These are phyloP conservation scores for Coemansia sp. DNA, from an alignment of 192 early-diverging fungal genomes.

Conservation along the genomic window DNA sequence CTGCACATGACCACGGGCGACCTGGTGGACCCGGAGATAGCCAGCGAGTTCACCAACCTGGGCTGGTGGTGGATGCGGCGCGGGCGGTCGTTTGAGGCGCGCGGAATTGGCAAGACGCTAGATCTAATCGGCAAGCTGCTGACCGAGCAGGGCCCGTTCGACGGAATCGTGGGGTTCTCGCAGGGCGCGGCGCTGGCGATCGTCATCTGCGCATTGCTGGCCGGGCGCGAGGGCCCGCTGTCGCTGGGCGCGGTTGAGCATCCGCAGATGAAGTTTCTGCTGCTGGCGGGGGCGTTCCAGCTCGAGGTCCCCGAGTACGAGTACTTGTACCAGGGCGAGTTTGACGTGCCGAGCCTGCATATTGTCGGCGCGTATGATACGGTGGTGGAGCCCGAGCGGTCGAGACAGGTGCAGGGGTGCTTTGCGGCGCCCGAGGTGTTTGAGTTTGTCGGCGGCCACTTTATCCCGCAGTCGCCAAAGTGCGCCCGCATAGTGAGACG, in stretches of 20 bases:
- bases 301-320: slow-evolving; percentile 24
- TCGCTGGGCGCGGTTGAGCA: slow-evolving; percentile 26
- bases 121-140: slow-evolving; percentile 15
- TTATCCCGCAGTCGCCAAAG: slow-evolving; percentile 37
- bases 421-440: slow-evolving; percentile 29
- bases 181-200: slow-evolving; percentile 36
- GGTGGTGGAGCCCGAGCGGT: slow-evolving; percentile 22
- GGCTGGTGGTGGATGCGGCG: slow-evolving; percentile 48
- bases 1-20: slow-evolving; percentile 27
- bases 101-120: slow-evolving; percentile 27
- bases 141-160: slow-evolving; percentile 45
- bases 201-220: slow-evolving; percentile 24
- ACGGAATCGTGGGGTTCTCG: slow-evolving; percentile 48
- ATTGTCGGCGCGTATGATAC: slow-evolving; percentile 40
- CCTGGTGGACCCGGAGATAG: not conserved
- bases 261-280: slow-evolving; percentile 35
- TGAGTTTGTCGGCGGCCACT: slow-evolving; percentile 49
- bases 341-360: slow-evolving; percentile 28
- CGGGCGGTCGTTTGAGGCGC: slow-evolving; percentile 25
- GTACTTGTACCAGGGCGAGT: slow-evolving; percentile 8
- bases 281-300: slow-evolving; percentile 33
- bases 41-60: slow-evolving; percentile 34
- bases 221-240: slow-evolving; percentile 6
- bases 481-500: slow-evolving; percentile 22
- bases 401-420: slow-evolving; percentile 4